Evolutionary conservation across 345 rosid species (phyloP).

Genomic region (Eucalyptus globulus): DNA sequence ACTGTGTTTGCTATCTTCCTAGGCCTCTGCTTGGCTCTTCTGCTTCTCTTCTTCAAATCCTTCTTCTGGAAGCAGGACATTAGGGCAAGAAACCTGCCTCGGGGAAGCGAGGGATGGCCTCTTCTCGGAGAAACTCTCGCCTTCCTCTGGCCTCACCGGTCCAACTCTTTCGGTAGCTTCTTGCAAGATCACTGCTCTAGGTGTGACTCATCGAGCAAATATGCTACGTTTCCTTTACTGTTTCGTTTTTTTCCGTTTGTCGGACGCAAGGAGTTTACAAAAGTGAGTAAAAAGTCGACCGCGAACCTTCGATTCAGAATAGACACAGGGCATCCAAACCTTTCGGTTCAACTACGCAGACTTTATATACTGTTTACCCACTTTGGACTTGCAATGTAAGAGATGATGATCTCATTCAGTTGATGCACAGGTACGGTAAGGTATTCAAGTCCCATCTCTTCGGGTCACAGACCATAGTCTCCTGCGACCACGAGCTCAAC

Average conservation of each 20-base stretch:
- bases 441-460: slow-evolving; percentile 75
- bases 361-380: neutral
- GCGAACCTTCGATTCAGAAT: neutral
- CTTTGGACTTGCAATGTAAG: neutral
- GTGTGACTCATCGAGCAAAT: slow-evolving; percentile 1
- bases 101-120: slow-evolving; percentile 78
- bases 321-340: neutral
- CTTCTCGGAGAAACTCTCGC: slow-evolving; percentile 55
- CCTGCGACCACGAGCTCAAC: slow-evolving; percentile 77
- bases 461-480: slow-evolving; percentile 76
- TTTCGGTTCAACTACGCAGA: neutral
- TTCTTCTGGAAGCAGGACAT: neutral
- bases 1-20: neutral
- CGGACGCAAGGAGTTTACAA: neutral
- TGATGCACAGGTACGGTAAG: slow-evolving; percentile 42
- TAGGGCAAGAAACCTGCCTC: slow-evolving; percentile 13
- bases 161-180: slow-evolving; percentile 57
- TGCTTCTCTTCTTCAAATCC: neutral
- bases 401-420: neutral
- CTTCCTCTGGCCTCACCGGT: slow-evolving; percentile 72
- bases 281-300: neutral
- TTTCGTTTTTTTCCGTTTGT: neutral
- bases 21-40: slow-evolving; percentile 1
- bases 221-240: neutral
- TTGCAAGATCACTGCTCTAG: slow-evolving; percentile 52